Evolutionary conservation across 257 asterid genomes (phyloP), one percentile per base, ranked within the genome.

Genomic region (Solanum chaucha): DNA sequence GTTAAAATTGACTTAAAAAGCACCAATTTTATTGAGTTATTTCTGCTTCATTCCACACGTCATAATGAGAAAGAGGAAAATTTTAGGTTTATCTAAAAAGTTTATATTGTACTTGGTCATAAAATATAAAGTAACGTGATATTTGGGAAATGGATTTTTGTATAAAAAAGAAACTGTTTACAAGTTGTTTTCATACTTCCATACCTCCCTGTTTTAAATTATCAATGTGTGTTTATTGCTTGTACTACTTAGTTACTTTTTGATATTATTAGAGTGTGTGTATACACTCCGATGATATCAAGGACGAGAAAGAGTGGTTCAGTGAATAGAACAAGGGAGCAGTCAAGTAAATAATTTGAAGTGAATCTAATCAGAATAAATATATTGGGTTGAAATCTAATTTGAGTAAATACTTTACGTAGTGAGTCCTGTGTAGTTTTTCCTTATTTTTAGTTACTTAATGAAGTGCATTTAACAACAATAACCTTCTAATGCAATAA

Each of bases 281-380:
- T 51, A 15, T 17, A 51, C 0, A 5, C n/a, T 6, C 8, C 1
- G 9, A 51, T 5, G n/a, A 51, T 15, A 51, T 15, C 22, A 51
- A 51, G 4, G 0, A 51, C 3, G 22, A 51, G 3, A 5, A 51
- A 6, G 1, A 51, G 8, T 51, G 9, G 55, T 51, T 51, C 0
- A 15, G 4, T 15, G n/a, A 51, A 0, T 15, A 51, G 0, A 51
- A 15, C 0, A 51, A 2, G 22, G 0, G 3, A 0, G 0, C 61
- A 15, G 1, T 17, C 4, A 2, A 0, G 1, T 51, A 51, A 51
- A 51, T 51, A 51, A 0, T 51, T 51, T 51, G 0, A 15, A 1
- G 1, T 51, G 22, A 0, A 0, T 15, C 0, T 2, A 51, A 51
- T 15, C 9, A 51, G 1, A 51, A 15, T 5, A 51, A 51, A 51